Evolutionary conservation across 805 yeast species (phyloP).

Genomic region (Saccharomyces kudriavzevii): DNA sequence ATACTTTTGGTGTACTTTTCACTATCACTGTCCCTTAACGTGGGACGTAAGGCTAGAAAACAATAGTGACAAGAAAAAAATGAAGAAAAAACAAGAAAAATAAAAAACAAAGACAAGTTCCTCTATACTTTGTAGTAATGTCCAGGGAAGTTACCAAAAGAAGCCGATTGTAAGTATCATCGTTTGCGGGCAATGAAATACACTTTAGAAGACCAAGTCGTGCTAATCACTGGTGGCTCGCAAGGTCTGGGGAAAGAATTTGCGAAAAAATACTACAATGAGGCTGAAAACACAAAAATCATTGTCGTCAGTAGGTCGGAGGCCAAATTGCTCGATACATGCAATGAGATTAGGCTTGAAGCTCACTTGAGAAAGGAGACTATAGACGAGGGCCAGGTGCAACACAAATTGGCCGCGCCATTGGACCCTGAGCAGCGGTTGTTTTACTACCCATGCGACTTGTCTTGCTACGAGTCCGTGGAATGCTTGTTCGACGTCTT

Average conservation of each 20-base stretch:
- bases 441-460: slow-evolving; percentile 53
- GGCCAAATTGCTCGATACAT: slow-evolving; percentile 45
- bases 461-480: slow-evolving; percentile 47
- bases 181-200: slow-evolving; percentile 10
- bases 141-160: not conserved
- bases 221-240: slow-evolving; percentile 85
- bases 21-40: not conserved
- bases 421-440: slow-evolving; percentile 23
- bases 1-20: not conserved
- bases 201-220: slow-evolving; percentile 41
- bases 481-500: slow-evolving; percentile 23
- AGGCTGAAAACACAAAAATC: slow-evolving; percentile 49
- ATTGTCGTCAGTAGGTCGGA: slow-evolving; percentile 73
- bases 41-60: not conserved
- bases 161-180: not conserved
- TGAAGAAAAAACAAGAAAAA: not conserved
- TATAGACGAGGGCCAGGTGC: slow-evolving; percentile 1
- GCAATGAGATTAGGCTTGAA: slow-evolving; percentile 33
- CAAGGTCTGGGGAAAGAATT: slow-evolving; percentile 87
- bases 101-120: not conserved
- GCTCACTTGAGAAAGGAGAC: not conserved
- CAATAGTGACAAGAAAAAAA: not conserved
- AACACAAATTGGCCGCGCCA: not conserved
- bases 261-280: slow-evolving; percentile 46
- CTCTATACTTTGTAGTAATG: not conserved